Base-by-base conservation (phyloP, 495 filamentous ascomycete species). In the Aspergillus cavernicola region DNA sequence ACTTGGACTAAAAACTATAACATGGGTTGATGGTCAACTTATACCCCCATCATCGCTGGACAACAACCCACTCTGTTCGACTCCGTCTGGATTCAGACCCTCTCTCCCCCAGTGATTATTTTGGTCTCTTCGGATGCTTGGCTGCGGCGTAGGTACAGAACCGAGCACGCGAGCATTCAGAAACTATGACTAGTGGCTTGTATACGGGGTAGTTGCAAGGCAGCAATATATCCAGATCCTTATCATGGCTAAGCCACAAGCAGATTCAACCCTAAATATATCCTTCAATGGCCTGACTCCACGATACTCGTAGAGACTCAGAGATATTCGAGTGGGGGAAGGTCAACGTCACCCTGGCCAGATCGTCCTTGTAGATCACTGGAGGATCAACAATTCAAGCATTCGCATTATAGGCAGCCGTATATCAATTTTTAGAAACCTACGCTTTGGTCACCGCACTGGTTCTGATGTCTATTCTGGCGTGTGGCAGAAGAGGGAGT, bases 381-480 rank as follows among this genome's bases (percentile, higher is more conserved):
- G n/a, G n/a, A n/a, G n/a, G n/a, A n/a, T n/a, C n/a, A n/a, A n/a
- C n/a, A n/a, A n/a, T n/a, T 28, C 4, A 28, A 9, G 4, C 24
- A 4, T 28, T 28, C 4, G 24, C 9, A 28, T 16, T 33, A 23
- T 23, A 46, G 43, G 43, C 43, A 46, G 19, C 43, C 43, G 9
- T 13, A 46, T 46, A 46, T 46, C 43, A 46, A 46, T 46, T 46
- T 45, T 33, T 35, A 46, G 43, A 33, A 46, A 19, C 31, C n/a
- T n/a, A n/a, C n/a, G n/a, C n/a, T n/a, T n/a, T n/a, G n/a, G n/a
- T 29, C 9, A 16, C 16, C 13, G n/a, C 13, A 6, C n/a, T 18
- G 15, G 36, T 3, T 6, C 13, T n/a, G n/a, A n/a, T n/a, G n/a
- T n/a, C n/a, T n/a, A n/a, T n/a, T n/a, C n/a, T n/a, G n/a, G n/a